These are phyloP conservation scores for Phycomyces nitens DNA, from an alignment of 192 early-diverging fungal species.

Conservation along the genomic window DNA sequence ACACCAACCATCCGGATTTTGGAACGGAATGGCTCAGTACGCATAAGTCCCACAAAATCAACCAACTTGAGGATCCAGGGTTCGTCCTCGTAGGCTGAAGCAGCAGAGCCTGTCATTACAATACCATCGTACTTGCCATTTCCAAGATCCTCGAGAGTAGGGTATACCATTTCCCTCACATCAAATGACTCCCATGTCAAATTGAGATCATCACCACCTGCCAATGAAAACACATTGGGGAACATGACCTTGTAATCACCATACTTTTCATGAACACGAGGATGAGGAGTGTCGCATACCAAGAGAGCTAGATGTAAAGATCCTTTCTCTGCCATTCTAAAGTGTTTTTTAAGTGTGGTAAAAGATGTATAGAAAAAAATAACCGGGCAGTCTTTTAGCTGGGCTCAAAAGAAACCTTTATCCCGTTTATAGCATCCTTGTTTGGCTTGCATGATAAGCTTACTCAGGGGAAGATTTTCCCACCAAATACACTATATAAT, in stretches of 20 bases:
- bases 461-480: too few species aligned
- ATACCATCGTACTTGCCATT: conserved; percentile 45
- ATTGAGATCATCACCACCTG: conserved; percentile 15
- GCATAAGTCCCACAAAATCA: conserved; percentile 29
- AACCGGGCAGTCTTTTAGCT: background rate
- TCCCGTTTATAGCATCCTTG: too few species aligned
- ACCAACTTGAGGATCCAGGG: conserved; percentile 64
- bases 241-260: conserved; percentile 48
- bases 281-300: conserved; percentile 45
- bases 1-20: conserved; percentile 55
- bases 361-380: background rate
- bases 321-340: background rate
- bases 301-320: conserved; percentile 44
- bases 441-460: too few species aligned
- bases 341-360: background rate
- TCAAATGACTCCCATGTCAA: conserved; percentile 34
- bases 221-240: conserved; percentile 29
- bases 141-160: conserved; percentile 28
- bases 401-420: background rate
- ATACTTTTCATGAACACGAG: conserved; percentile 38
- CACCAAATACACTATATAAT: too few species aligned
- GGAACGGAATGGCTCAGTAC: conserved; percentile 21
- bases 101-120: conserved; percentile 54
- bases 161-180: conserved; percentile 37
- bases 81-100: conserved; percentile 59